A percentile compares a stretch with the other conserved stretches of the same genome.
phyloP scores from a whole-genome alignment of 257 asterid genomes.

The Oldenlandia corymbosa region DNA sequence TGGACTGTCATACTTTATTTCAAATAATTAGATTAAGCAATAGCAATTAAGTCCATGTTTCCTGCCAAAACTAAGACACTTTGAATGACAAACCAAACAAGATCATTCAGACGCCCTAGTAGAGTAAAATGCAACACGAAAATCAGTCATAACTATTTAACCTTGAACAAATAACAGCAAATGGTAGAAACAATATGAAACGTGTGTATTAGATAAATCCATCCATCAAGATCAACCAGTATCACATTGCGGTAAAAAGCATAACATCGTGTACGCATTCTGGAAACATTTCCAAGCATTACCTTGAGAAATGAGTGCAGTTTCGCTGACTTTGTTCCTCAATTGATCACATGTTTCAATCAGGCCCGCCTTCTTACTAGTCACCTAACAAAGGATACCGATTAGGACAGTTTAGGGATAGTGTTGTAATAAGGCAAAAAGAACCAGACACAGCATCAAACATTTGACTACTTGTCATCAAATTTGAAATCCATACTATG shows the following conservation, averaged over 20 bases:
- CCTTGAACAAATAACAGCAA: background rate
- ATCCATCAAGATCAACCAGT: background rate
- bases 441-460: constrained; percentile 4
- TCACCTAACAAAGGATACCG: constrained; percentile 45
- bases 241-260: background rate
- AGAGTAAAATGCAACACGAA: background rate
- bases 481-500: background rate
- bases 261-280: background rate
- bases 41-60: background rate
- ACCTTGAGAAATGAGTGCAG: constrained; percentile 74
- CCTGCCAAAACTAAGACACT: background rate
- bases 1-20: background rate
- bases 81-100: background rate
- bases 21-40: background rate
- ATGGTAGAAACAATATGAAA: background rate
- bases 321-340: constrained; percentile 75
- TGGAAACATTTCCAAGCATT: constrained; percentile 20
- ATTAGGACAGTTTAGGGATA: background rate
- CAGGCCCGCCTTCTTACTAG: constrained; percentile 83
- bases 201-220: background rate
- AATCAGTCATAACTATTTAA: background rate
- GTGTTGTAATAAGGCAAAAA: background rate
- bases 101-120: background rate
- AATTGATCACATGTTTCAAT: constrained; percentile 60
- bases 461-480: background rate